Base-by-base conservation (phyloP, 306 rosid species). In the Gillenia trifoliata region DNA sequence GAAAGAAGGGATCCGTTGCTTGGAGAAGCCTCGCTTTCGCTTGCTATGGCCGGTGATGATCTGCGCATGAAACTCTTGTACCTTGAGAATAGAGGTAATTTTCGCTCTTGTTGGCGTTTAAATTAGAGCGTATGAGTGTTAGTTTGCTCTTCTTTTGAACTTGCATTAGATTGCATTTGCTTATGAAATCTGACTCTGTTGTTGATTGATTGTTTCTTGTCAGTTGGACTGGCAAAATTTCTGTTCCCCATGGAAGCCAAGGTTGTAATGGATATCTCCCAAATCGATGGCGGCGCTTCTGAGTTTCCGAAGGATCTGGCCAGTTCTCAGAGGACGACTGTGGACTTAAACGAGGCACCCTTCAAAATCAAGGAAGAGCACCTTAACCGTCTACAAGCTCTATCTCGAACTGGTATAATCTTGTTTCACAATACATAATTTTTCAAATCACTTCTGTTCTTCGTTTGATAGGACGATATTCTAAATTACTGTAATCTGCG, bases 191-290 rank as follows among this genome's bases (percentile, higher is more conserved):
- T 41, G 55, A 17, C 31, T 45, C 34, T 31, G 73, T 16, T 12
- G 36, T 49, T 75, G 19, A 78, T 45, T 64, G 73, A 49, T 78
- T 70, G 26, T 41, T 73, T 78, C 10, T 68, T 71, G 59, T 70
- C 75, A 90, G 91, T 90, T 83, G 96, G 86, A 72, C 68, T 88
- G 50, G 96, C 91, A 9, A 88, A 82, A 69, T 80, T 86, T 54
- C 69, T 88, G 69, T 88, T 88, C 74, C 93, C 96, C 67, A 85
- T 76, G 83, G 96, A 88, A 78, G 96, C 91, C 62, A 88, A 90
- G 76, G 88, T 90, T 34, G 84, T 80, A 50, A 78, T 84, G 86
- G 91, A 83, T 69, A 90, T 88, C 62, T 40, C 89, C 76, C 87
- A 86, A 78, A 33, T 86, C 75, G 91, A 85, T 68, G 86, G 86